Conservation (phyloP, 805 yeast species). For the Candida broadrunensis region DNA sequence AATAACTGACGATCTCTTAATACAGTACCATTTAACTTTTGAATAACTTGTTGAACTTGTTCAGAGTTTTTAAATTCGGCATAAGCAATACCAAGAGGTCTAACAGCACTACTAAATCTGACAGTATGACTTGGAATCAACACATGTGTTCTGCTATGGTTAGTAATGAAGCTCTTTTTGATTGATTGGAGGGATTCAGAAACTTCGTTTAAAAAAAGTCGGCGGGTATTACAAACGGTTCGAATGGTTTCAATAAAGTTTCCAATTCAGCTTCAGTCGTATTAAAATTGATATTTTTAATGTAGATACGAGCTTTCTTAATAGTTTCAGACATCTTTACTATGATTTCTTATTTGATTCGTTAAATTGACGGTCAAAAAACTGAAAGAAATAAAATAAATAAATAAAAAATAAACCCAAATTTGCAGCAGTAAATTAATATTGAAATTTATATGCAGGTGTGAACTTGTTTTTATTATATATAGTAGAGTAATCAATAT, state of each 20-base stretch:
- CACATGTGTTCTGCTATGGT: slow-evolving; percentile 26
- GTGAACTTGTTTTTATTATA: not conserved
- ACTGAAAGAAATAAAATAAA: not conserved
- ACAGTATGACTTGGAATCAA: slow-evolving; percentile 56
- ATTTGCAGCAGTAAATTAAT: not conserved
- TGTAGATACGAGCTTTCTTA: slow-evolving; percentile 37
- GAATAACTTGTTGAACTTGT: slow-evolving; percentile 25
- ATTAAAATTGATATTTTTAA: slow-evolving; percentile 52
- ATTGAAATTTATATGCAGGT: not conserved
- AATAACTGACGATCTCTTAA: slow-evolving; percentile 37
- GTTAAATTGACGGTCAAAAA: not conserved
- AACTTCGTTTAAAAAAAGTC: not conserved
- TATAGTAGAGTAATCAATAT: no score
- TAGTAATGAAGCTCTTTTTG: not conserved
- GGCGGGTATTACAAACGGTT: slow-evolving; percentile 31
- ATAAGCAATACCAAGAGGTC: slow-evolving; percentile 54
- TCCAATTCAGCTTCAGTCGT: slow-evolving; percentile 53
- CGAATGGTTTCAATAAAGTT: slow-evolving; percentile 40
- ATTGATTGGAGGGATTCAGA: not conserved
- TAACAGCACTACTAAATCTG: slow-evolving; percentile 38
- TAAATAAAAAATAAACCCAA: not conserved
- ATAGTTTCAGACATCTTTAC: not conserved
- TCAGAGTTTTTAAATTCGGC: slow-evolving; percentile 31
- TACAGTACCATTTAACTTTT: slow-evolving; percentile 19
- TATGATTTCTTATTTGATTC: not conserved